Evolutionary conservation across 2,329 filamentous ascomycete species (phyloP).

Genomic region (Triangularia verruculosa): DNA sequence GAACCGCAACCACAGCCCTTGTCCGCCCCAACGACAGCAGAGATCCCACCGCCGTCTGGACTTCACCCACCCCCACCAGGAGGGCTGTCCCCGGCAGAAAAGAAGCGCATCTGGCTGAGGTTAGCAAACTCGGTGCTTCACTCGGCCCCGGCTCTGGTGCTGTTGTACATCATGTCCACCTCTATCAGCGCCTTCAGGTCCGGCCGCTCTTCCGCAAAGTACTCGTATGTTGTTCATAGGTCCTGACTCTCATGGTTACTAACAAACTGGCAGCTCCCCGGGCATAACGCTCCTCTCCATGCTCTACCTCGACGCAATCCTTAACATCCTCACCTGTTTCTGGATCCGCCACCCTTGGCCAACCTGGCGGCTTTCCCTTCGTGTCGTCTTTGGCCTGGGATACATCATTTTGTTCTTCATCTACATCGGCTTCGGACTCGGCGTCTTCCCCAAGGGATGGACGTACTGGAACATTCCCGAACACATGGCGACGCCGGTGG

Average conservation of each 20-base stretch:
- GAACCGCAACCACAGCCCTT: background rate
- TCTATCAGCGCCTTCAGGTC: conserved; percentile 7
- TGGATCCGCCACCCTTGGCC: conserved; percentile 33
- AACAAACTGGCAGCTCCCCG: conserved; percentile 24
- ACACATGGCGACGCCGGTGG: conserved; percentile 31
- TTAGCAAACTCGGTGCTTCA: conserved; percentile 21
- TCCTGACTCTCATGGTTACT: background rate
- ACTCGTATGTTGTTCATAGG: background rate
- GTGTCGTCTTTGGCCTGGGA: conserved; percentile 32
- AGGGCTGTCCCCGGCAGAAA: background rate
- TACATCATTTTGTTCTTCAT: conserved; percentile 38
- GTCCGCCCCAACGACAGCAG: background rate
- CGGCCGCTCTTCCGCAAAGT: background rate
- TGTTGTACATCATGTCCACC: conserved; percentile 22
- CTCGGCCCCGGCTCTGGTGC: conserved; percentile 18
- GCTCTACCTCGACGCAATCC: conserved; percentile 35
- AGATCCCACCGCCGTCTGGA: background rate
- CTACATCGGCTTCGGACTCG: conserved; percentile 35
- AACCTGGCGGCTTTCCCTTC: conserved; percentile 33
- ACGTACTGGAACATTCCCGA: conserved; percentile 37
- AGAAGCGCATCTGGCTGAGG: conserved; percentile 11
- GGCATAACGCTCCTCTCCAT: conserved; percentile 34
- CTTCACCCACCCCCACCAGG: background rate
- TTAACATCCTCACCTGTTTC: conserved; percentile 37
- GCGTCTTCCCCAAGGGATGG: conserved; percentile 37